Percentiles rank a stretch among this genome's conserved stretches.
Evolutionary conservation across 306 rosid genomes (phyloP).

Genomic region (Senna siamea): DNA sequence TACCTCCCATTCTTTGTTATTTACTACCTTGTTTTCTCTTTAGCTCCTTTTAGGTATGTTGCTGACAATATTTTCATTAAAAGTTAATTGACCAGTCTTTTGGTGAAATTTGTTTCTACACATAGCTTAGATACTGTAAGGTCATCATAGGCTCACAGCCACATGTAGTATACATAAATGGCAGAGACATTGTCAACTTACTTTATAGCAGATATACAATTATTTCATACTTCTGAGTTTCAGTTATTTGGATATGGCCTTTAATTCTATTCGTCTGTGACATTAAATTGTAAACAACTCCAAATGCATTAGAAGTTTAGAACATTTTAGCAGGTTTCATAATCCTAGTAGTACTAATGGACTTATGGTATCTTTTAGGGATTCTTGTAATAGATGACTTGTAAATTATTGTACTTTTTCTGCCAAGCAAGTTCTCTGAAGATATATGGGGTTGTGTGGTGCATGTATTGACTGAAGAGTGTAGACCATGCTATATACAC

Average conservation of each 20-base stretch:
- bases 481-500: not conserved
- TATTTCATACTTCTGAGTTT: not conserved
- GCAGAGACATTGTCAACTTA: no score
- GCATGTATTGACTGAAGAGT: not conserved
- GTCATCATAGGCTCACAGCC: not conserved
- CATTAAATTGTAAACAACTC: not conserved
- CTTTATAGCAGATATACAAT: not conserved
- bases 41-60: not conserved
- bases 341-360: not conserved
- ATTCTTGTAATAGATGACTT: not conserved
- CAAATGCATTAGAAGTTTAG: not conserved
- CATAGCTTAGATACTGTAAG: not conserved
- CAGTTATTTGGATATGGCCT: not conserved
- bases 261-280: not conserved
- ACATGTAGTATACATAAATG: not conserved
- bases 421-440: not conserved
- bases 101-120: not conserved
- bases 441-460: not conserved
- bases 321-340: not conserved
- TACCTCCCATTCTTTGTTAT: not conserved
- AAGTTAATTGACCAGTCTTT: not conserved
- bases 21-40: not conserved
- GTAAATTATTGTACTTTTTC: conserved; percentile 1
- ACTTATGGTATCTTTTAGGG: not conserved
- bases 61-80: not conserved